Conservation (phyloP, 768 basidiomycete genomes). For the Wakefieldia striispora region DNA sequence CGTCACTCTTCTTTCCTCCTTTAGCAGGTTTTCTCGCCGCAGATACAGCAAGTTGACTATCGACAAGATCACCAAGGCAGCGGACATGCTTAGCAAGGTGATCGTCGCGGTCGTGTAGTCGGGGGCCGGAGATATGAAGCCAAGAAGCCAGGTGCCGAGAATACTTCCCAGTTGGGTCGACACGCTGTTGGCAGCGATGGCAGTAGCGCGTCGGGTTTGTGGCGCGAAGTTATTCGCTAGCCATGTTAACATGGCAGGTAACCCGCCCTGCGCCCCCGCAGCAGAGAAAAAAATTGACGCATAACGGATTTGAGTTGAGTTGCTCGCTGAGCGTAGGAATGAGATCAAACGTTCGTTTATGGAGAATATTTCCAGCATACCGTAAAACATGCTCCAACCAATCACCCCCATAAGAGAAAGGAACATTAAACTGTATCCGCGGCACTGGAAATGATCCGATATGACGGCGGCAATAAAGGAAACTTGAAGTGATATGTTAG, state of each 20-base stretch:
- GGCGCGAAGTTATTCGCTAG: conserved; percentile 60
- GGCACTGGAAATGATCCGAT: conserved; percentile 53
- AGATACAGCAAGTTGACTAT: conserved; percentile 41
- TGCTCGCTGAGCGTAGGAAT: conserved; percentile 7
- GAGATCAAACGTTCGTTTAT: background rate
- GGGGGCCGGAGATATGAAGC: conserved; percentile 47
- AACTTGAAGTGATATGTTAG: conserved; percentile 24
- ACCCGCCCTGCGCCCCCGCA: conserved; percentile 47
- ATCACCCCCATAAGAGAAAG: conserved; percentile 42
- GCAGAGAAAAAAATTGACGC: conserved; percentile 57
- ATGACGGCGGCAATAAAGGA: conserved; percentile 41
- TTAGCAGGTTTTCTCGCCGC: conserved; percentile 43
- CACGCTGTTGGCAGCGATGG: conserved; percentile 52
- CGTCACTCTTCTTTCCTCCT: conserved; percentile 35
- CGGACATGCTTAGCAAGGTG: conserved; percentile 36
- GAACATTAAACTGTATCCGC: conserved; percentile 47
- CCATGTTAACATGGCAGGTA: conserved; percentile 58
- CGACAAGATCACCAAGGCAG: conserved; percentile 37
- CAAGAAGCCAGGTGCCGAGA: conserved; percentile 60
- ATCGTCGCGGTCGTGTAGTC: conserved; percentile 47
- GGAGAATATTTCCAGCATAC: conserved; percentile 29
- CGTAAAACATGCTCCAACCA: conserved; percentile 55
- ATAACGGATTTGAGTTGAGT: conserved; percentile 45
- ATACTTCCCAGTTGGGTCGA: conserved; percentile 58
- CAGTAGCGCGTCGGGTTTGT: conserved; percentile 54